These are phyloP conservation scores for Talaromyces islandicus DNA, from an alignment of 2,329 filamentous ascomycete species.

Conservation along the genomic window DNA sequence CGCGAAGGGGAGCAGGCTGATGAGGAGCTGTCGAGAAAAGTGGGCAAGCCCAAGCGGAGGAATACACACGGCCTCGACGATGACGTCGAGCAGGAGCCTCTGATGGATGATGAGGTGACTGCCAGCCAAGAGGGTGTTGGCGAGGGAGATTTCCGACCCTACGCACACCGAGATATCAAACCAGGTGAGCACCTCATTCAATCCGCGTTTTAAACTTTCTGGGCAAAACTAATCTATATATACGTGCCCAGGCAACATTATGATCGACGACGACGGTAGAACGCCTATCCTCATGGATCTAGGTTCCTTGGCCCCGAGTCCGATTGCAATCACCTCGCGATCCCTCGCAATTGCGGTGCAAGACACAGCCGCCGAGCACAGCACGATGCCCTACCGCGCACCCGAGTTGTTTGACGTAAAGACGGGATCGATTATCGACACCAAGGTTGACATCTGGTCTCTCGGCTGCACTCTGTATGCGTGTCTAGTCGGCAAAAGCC, in stretches of 20 bases:
- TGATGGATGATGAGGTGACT: constrained; percentile 74
- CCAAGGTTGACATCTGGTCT: constrained; percentile 97
- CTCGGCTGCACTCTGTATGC: constrained; percentile 96
- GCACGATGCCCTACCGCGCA: constrained; percentile 96
- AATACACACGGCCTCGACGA: constrained; percentile 44
- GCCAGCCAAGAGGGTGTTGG: constrained; percentile 61
- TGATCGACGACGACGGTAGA: constrained; percentile 88
- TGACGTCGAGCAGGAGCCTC: constrained; percentile 70
- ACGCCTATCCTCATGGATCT: constrained; percentile 96
- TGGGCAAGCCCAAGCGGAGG: constrained; percentile 33
- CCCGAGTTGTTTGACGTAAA: constrained; percentile 98
- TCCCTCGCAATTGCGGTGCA: constrained; percentile 88
- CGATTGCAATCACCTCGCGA: constrained; percentile 81
- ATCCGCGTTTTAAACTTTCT: not conserved
- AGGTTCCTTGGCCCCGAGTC: constrained; percentile 80
- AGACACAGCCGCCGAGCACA: constrained; percentile 91
- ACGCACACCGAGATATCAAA: constrained; percentile 95
- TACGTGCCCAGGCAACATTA: constrained; percentile 69
- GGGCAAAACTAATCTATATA: not conserved
- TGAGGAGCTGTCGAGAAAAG: constrained; percentile 32
- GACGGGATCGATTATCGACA: constrained; percentile 84
- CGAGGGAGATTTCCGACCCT: constrained; percentile 67
- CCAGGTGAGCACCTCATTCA: constrained; percentile 58
- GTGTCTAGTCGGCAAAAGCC: constrained; percentile 91
- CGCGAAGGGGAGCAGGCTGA: constrained; percentile 53